These are phyloP conservation scores for Annulohypoxylon truncatum DNA, from an alignment of 2,329 filamentous ascomycete genomes.

Conservation along the genomic window DNA sequence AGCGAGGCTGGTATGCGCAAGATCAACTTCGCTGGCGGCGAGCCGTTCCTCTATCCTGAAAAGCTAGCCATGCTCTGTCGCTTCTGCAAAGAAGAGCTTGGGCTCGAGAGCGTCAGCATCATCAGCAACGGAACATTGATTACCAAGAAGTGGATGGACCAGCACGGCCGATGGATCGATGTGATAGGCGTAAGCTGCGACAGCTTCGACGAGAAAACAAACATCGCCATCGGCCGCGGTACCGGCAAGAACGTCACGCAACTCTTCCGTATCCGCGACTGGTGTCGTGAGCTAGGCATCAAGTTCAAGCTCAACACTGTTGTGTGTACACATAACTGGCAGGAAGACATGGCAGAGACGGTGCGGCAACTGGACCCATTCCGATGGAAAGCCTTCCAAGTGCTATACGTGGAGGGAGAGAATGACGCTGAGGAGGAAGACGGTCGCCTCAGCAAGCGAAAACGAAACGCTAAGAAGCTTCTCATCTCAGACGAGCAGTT, in stretches of 20 bases:
- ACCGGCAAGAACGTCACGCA: slow-evolving; percentile 59
- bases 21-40: slow-evolving; percentile 66
- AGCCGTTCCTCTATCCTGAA: slow-evolving; percentile 63
- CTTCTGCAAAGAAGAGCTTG: slow-evolving; percentile 61
- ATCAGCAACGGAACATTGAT: slow-evolving; percentile 65
- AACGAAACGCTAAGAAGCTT: slow-evolving; percentile 57
- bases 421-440: slow-evolving; percentile 58
- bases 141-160: slow-evolving; percentile 55
- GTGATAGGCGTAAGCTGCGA: slow-evolving; percentile 68
- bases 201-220: slow-evolving; percentile 63
- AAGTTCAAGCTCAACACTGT: slow-evolving; percentile 70
- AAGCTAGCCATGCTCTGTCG: slow-evolving; percentile 57
- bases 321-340: slow-evolving; percentile 59
- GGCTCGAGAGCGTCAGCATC: slow-evolving; percentile 63
- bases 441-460: slow-evolving; percentile 35
- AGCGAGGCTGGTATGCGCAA: slow-evolving; percentile 64
- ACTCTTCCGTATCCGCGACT: slow-evolving; percentile 57
- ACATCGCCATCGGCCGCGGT: slow-evolving; percentile 63
- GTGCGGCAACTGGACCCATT: slow-evolving; percentile 59
- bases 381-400: slow-evolving; percentile 68
- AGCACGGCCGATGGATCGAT: slow-evolving; percentile 60
- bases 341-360: slow-evolving; percentile 60
- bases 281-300: slow-evolving; percentile 60
- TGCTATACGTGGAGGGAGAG: slow-evolving; percentile 63
- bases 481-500: slow-evolving; percentile 61